phyloP scores from a whole-genome alignment of 495 filamentous ascomycete species.

The Sphaerosporella brunnea region DNA sequence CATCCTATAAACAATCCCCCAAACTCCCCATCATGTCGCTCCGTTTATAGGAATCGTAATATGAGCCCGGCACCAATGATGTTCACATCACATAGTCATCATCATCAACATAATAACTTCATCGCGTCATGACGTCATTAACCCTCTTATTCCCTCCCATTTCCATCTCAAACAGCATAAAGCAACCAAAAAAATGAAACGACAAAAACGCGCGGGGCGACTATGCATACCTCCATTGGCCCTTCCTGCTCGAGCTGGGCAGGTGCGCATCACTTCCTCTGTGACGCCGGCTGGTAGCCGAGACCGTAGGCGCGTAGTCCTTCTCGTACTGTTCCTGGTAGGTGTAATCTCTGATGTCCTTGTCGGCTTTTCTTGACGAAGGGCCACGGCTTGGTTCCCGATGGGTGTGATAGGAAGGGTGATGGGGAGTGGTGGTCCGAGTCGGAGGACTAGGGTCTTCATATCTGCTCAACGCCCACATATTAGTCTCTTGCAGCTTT shows the following conservation, averaged over 20 bases:
- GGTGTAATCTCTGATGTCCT: constrained; percentile 7
- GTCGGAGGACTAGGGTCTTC: background rate
- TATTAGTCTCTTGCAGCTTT: background rate
- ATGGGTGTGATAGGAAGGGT: background rate
- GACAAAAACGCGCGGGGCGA: background rate
- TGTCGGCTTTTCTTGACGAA: background rate
- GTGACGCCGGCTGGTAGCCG: background rate
- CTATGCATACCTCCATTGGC: background rate
- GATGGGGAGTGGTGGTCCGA: background rate
- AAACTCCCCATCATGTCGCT: background rate
- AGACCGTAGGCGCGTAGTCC: background rate
- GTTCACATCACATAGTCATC: constrained; percentile 2
- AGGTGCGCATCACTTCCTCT: background rate
- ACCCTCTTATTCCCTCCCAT: background rate
- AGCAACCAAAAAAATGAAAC: background rate
- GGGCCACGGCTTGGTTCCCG: constrained; percentile 4
- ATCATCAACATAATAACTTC: constrained; percentile 1
- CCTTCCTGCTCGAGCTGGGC: background rate
- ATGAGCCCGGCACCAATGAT: too few relatives aligned
- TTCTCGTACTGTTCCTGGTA: constrained; percentile 7
- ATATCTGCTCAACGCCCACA: background rate
- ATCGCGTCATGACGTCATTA: background rate
- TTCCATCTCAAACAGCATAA: background rate
- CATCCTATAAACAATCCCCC: too few relatives aligned
- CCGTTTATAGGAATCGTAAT: background rate